Percentiles rank a stretch among this genome's conserved stretches.
These are phyloP conservation scores for Canavalia gladiata DNA, from an alignment of 306 rosid species.

Conservation along the genomic window DNA sequence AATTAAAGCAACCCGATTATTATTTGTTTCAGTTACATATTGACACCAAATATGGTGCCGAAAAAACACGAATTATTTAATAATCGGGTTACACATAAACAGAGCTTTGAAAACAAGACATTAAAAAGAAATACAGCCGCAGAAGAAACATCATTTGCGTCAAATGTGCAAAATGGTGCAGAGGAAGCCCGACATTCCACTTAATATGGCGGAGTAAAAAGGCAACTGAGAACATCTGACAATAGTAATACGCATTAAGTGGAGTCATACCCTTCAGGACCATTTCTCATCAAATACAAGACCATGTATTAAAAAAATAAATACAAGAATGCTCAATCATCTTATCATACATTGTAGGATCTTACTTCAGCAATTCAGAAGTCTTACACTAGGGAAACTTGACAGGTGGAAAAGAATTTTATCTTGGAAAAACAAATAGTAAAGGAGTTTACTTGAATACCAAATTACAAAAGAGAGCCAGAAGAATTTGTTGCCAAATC, in stretches of 20 bases:
- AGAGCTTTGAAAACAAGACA: not conserved
- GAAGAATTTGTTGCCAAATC: constrained; percentile 26
- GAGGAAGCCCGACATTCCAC: constrained; percentile 17
- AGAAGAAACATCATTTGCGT: not conserved
- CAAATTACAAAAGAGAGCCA: constrained; percentile 18
- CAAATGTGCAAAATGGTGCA: not conserved
- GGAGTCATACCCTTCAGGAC: constrained; percentile 16
- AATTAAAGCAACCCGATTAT: constrained; percentile 34
- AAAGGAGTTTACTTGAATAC: constrained; percentile 4
- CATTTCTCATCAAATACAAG: not conserved
- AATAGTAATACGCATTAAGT: constrained; percentile 11
- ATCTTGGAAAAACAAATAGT: not conserved
- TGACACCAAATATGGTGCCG: not conserved
- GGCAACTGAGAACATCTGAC: not conserved
- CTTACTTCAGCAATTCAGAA: not conserved
- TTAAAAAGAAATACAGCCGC: not conserved
- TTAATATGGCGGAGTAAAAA: not conserved
- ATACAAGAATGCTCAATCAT: not conserved
- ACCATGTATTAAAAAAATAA: not conserved
- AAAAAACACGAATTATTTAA: not conserved
- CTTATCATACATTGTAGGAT: not conserved
- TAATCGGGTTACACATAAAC: not conserved
- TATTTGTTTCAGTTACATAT: not conserved
- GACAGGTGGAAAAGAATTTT: not conserved
- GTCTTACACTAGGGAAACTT: not conserved